Base-by-base conservation (phyloP, 1,139 yeast genomes). In the Groenewaldozyma auringiensis region DNA sequence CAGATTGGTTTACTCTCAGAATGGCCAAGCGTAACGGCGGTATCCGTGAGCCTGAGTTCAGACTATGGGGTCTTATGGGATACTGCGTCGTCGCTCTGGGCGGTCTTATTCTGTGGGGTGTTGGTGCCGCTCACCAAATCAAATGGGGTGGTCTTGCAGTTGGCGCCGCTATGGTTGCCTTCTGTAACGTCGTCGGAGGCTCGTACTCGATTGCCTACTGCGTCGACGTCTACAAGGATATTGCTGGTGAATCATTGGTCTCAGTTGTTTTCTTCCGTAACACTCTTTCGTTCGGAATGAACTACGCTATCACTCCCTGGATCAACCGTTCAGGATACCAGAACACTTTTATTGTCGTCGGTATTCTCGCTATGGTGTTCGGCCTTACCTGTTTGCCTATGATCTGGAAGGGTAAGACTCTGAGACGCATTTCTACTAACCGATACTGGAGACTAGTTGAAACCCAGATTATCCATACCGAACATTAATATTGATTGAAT, bases 31-130 rank as follows among this genome's bases (percentile, higher is more conserved):
- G 78, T 46, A 80, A 82, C 61, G 69, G 74, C 46, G 94, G 94
- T 44, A 63, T 81, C 33, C 72, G 75, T 53, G 94, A 85, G 61
- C 88, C 94, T 2, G 94, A 85, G 62, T 81, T 72, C 63, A 72
- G 94, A 57, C 69, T 85, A 40, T 83, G 83, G 75, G 79, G 83
- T 49, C 68, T 83, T 35, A 68, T 79, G 47, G 69, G 79, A 22
- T 78, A 87, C 14, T 76, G 80, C 46, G 61, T 84, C 47, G 68
- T 83, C 29, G 79, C 86, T 8, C 89, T 94, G 1, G 67, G 74
- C 6, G 94, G 94, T 3, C 65, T 84, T 47, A 69, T 85, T 52
- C 70, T 85, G 70, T 85, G 85, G 69, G 94, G 94, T 37, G 79
- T 83, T 33, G 94, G 94, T 17, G 72, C 81, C 4, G 83, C 81